Percentiles rank a stretch among this genome's conserved stretches.
These are phyloP conservation scores for Colletotrichum viniferum DNA, from an alignment of 2,329 filamentous ascomycete genomes.

Conservation along the genomic window DNA sequence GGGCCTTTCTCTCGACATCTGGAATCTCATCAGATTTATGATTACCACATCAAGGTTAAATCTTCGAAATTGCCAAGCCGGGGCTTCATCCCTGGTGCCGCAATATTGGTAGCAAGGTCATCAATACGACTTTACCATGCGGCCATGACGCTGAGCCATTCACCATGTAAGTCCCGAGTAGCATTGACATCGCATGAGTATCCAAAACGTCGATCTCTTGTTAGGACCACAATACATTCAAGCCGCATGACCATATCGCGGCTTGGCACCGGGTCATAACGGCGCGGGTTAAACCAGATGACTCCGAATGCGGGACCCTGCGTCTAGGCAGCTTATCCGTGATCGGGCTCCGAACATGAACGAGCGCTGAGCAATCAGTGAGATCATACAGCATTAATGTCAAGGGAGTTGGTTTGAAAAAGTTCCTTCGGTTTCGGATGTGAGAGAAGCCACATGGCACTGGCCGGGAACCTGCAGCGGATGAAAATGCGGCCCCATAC, in stretches of 20 bases:
- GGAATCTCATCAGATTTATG: background rate
- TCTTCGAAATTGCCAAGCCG: background rate
- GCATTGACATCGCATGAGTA: background rate
- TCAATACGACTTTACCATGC: background rate
- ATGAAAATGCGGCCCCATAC: background rate
- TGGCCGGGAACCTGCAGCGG: background rate
- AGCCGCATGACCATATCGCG: background rate
- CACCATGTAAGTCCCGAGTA: background rate
- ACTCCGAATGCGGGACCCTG: background rate
- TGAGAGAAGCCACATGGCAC: background rate
- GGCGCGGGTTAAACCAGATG: background rate
- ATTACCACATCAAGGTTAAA: background rate
- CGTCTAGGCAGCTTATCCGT: background rate
- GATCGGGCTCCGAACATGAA: background rate
- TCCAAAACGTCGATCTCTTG: background rate
- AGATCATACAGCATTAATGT: background rate
- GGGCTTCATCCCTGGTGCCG: background rate
- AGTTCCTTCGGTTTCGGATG: background rate
- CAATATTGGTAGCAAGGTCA: background rate
- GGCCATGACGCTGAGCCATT: background rate
- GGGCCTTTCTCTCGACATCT: background rate
- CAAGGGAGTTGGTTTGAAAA: background rate
- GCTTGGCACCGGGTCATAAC: background rate
- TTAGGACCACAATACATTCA: background rate
- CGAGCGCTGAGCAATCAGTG: background rate